Evolutionary conservation across 2,329 filamentous ascomycete genomes (phyloP).

Genomic region (Thermothelomyces thermophilus): DNA sequence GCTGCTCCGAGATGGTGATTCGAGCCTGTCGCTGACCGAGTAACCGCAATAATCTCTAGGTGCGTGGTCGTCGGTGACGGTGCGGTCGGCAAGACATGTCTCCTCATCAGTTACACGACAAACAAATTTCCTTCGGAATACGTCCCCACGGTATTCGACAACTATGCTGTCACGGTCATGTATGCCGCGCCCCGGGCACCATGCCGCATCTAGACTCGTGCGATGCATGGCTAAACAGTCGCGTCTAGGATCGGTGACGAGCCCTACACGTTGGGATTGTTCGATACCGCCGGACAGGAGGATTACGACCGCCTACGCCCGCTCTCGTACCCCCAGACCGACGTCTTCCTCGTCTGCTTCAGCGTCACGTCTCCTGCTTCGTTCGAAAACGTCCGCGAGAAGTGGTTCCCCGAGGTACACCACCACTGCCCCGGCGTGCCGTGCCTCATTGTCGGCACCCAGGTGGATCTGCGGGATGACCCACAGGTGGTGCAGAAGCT

Average conservation of each 20-base stretch:
- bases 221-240: constrained; percentile 13
- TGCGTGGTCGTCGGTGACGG: constrained; percentile 99
- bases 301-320: constrained; percentile 97
- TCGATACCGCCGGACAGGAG: constrained; percentile 98
- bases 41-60: constrained; percentile 42
- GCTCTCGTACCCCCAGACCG: constrained; percentile 95
- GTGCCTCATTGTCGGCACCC: constrained; percentile 94
- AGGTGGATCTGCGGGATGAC: constrained; percentile 93
- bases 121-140: constrained; percentile 99
- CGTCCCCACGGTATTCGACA: constrained; percentile 98
- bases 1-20: not conserved
- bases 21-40: constrained; percentile 3
- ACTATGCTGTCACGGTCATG: constrained; percentile 99
- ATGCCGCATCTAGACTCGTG: not conserved
- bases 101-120: constrained; percentile 98
- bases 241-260: constrained; percentile 88
- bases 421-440: constrained; percentile 98
- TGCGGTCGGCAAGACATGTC: constrained; percentile 98
- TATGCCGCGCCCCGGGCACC: constrained; percentile 47
- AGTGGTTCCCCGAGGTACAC: constrained; percentile 98
- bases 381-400: constrained; percentile 98
- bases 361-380: constrained; percentile 95
- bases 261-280: constrained; percentile 92
- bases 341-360: constrained; percentile 98
- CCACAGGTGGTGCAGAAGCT: constrained; percentile 82